These are phyloP conservation scores for Rhynchosporium secalis DNA, from an alignment of 2,329 filamentous ascomycete genomes.

Conservation along the genomic window DNA sequence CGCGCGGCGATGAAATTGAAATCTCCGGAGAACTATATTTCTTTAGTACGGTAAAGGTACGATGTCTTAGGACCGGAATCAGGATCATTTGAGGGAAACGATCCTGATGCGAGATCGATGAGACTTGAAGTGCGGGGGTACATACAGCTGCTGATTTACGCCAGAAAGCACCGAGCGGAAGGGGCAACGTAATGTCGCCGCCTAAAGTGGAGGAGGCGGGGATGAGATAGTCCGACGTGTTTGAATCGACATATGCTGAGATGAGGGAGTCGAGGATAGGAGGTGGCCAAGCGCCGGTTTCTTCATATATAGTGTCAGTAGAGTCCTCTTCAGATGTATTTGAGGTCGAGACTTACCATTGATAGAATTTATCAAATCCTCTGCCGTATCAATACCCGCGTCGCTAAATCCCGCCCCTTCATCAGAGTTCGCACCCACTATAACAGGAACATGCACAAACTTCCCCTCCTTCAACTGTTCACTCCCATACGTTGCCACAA, in stretches of 20 bases:
- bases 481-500: conserved; percentile 38
- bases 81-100: no score
- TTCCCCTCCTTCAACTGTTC: conserved; percentile 38
- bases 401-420: conserved; percentile 45
- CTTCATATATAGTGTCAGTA: background rate
- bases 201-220: conserved; percentile 37
- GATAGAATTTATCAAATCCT: conserved; percentile 16
- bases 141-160: conserved; percentile 11
- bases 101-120: no score
- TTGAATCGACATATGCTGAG: conserved; percentile 46
- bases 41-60: no score
- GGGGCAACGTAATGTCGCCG: conserved; percentile 26
- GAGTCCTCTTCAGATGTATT: background rate
- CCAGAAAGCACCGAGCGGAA: conserved; percentile 38
- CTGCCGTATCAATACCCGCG: conserved; percentile 19
- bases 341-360: conserved; percentile 16
- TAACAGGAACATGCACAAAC: conserved; percentile 46
- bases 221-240: conserved; percentile 48
- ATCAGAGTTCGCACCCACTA: conserved; percentile 42
- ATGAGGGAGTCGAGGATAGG: conserved; percentile 30
- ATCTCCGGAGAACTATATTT: conserved; percentile 18
- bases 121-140: no score
- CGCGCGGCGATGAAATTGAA: conserved; percentile 19
- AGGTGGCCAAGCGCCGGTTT: background rate
- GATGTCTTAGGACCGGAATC: no score